These are phyloP conservation scores for Puccinellia tenuiflora DNA, from an alignment of 176 grass and related monocot species.

Conservation along the genomic window DNA sequence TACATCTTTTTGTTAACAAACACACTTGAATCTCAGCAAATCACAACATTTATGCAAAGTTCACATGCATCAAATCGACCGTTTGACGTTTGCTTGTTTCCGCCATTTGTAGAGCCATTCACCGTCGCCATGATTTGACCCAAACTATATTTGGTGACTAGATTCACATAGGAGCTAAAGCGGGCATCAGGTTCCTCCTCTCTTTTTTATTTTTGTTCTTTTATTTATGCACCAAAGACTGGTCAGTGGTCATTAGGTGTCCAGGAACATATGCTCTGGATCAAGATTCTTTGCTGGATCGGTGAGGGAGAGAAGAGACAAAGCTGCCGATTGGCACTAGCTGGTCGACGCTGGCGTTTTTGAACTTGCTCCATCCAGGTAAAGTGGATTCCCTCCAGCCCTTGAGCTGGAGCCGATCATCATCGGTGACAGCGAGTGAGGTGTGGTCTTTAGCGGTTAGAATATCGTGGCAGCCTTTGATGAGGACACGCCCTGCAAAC, in stretches of 20 bases:
- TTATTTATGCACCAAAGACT: neutral
- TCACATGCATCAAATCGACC: too few species aligned
- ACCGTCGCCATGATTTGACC: neutral
- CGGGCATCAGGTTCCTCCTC: slow-evolving; percentile 11
- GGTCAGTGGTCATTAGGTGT: slow-evolving; percentile 28
- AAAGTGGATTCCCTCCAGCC: slow-evolving; percentile 49
- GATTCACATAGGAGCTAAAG: slow-evolving; percentile 8
- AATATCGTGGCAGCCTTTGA: slow-evolving; percentile 33
- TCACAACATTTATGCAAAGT: too few species aligned
- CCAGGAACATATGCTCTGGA: slow-evolving; percentile 42
- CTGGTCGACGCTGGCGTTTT: slow-evolving; percentile 34
- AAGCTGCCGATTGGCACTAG: slow-evolving; percentile 31
- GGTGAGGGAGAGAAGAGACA: slow-evolving; percentile 31
- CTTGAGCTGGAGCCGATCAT: slow-evolving; percentile 33
- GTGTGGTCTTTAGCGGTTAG: slow-evolving; percentile 36
- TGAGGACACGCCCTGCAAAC: slow-evolving; percentile 43
- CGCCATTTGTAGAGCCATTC: too few species aligned
- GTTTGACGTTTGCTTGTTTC: too few species aligned
- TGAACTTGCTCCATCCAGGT: slow-evolving; percentile 26
- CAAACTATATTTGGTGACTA: neutral
- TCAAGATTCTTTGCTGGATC: slow-evolving; percentile 39
- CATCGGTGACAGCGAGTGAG: neutral
- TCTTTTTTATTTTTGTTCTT: neutral
- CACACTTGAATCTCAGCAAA: too few species aligned
- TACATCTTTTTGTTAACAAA: too few species aligned